These are phyloP conservation scores for Lichtheimia ramosa DNA, from an alignment of 371 early-diverging fungal species.

Conservation along the genomic window DNA sequence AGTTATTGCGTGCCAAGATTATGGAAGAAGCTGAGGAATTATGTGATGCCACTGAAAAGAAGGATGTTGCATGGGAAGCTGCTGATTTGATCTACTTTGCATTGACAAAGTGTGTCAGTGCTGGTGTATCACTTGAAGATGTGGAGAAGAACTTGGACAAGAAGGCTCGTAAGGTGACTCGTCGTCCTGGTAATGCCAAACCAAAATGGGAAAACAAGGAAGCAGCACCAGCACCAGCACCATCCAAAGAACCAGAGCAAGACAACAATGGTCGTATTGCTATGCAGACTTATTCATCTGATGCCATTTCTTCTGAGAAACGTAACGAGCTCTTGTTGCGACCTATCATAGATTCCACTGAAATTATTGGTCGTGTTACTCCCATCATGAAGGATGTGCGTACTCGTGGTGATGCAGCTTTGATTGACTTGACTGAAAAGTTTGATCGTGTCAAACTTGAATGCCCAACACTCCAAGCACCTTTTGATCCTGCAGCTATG, in stretches of 20 bases:
- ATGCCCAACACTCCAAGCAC: conserved; percentile 75
- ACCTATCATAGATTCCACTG: conserved; percentile 88
- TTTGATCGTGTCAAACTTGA: conserved; percentile 87
- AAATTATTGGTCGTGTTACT: conserved; percentile 81
- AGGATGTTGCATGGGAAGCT: conserved; percentile 93
- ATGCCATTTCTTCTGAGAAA: conserved; percentile 44
- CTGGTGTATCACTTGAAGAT: conserved; percentile 83
- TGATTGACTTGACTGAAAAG: conserved; percentile 82
- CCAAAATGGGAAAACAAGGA: conserved; percentile 56
- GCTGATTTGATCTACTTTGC: conserved; percentile 97
- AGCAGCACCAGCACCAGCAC: conserved; percentile 20
- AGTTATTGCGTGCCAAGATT: conserved; percentile 86
- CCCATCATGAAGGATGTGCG: conserved; percentile 91
- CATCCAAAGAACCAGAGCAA: conserved; percentile 11
- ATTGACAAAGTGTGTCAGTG: conserved; percentile 80
- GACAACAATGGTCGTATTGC: conserved; percentile 46
- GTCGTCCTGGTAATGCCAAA: conserved; percentile 95
- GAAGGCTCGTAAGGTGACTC: conserved; percentile 81
- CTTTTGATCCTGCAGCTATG: conserved; percentile 76
- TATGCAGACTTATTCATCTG: conserved; percentile 63
- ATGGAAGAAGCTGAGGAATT: conserved; percentile 96
- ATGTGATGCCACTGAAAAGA: conserved; percentile 72
- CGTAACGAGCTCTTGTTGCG: conserved; percentile 74
- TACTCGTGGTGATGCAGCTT: conserved; percentile 82
- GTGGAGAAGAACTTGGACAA: conserved; percentile 85